These are phyloP conservation scores for Sphagnum fallax DNA, from an alignment of 228 moss, liverwort and hornwort species.

Conservation along the genomic window DNA sequence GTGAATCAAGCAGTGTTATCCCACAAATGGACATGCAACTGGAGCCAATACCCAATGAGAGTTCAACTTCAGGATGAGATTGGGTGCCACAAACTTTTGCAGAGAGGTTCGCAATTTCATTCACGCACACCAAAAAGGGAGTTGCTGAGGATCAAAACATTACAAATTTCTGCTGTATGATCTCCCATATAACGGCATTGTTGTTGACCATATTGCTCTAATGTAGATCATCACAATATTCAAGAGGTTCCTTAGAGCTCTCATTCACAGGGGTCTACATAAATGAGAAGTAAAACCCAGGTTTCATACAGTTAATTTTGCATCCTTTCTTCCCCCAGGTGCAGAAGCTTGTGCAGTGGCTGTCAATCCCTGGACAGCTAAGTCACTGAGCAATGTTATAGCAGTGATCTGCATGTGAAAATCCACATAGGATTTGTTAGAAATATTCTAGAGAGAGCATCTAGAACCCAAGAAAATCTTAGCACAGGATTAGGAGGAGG, in stretches of 20 bases:
- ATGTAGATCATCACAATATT: not conserved
- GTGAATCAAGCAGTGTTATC: slow-evolving; percentile 36
- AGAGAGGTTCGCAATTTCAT: slow-evolving; percentile 46
- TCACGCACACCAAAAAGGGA: slow-evolving; percentile 9
- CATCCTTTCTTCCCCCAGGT: slow-evolving; percentile 35
- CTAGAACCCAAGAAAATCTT: not conserved
- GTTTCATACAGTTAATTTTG: slow-evolving; percentile 30
- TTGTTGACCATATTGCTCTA: not conserved
- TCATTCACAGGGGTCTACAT: not conserved
- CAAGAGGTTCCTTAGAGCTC: not conserved
- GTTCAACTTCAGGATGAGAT: slow-evolving; percentile 40
- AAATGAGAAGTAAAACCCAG: not conserved
- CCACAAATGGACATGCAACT: slow-evolving; percentile 41
- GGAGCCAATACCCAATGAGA: slow-evolving; percentile 51
- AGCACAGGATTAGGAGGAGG: not conserved
- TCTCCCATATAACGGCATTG: not conserved
- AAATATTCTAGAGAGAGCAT: not conserved
- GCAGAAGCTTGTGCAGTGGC: slow-evolving; percentile 28
- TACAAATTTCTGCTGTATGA: not conserved
- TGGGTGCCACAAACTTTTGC: slow-evolving; percentile 47
- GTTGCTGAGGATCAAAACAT: slow-evolving; percentile 1
- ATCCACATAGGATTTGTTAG: not conserved
- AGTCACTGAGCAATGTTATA: slow-evolving; percentile 41
- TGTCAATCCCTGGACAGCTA: slow-evolving; percentile 34
- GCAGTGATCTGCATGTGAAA: slow-evolving; percentile 28